These are phyloP conservation scores for Toxicodendron radicans DNA, from an alignment of 345 rosid species.

Conservation along the genomic window DNA sequence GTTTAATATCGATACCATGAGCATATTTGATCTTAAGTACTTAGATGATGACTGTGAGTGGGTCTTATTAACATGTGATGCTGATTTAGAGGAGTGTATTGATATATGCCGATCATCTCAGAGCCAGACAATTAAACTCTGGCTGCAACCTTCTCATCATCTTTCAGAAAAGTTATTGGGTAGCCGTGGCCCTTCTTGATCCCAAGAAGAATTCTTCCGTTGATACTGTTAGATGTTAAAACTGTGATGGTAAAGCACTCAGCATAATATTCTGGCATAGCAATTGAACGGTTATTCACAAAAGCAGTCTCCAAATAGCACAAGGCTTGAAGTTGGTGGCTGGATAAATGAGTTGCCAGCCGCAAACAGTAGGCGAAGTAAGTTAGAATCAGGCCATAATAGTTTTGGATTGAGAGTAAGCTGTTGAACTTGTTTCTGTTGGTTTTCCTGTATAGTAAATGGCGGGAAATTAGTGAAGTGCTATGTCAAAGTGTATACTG, in stretches of 20 bases:
- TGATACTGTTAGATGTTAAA: not conserved
- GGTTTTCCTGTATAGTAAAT: not conserved
- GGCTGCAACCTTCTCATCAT: constrained; percentile 58
- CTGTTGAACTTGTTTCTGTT: not conserved
- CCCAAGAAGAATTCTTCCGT: not conserved
- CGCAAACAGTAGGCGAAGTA: not conserved
- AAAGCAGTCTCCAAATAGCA: not conserved
- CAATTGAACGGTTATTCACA: not conserved
- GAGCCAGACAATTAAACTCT: constrained; percentile 57
- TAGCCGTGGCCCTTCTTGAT: constrained; percentile 33
- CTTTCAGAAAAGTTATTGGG: constrained; percentile 40
- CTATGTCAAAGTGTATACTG: not conserved
- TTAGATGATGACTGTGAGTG: constrained; percentile 94
- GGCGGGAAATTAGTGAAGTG: not conserved
- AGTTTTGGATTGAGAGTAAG: too few species aligned
- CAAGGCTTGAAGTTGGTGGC: not conserved
- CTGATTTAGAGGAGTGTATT: constrained; percentile 82
- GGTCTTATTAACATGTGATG: constrained; percentile 87
- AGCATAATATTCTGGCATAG: not conserved
- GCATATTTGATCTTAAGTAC: constrained; percentile 71
- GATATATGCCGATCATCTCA: constrained; percentile 55
- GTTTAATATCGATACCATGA: constrained; percentile 58
- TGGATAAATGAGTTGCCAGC: too few species aligned
- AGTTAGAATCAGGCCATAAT: too few species aligned
- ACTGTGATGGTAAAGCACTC: not conserved